phyloP scores from a whole-genome alignment of 257 asterid genomes.

The Lithospermum erythrorhizon region DNA sequence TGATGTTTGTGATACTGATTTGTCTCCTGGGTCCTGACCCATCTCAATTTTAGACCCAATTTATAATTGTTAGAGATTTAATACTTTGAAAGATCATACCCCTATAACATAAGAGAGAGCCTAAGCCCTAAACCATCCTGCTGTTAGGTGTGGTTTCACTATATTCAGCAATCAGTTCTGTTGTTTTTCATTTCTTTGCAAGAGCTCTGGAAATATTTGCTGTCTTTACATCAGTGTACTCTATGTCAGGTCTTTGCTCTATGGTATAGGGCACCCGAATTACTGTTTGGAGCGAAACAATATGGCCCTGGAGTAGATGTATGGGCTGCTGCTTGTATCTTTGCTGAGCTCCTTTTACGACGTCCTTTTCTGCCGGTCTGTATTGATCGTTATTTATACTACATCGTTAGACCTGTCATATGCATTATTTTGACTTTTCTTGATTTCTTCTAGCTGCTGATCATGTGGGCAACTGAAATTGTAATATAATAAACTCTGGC shows the following conservation, averaged over 20 bases:
- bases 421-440: not conserved
- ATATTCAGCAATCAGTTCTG: not conserved
- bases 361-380: constrained; percentile 90
- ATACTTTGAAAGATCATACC: not conserved
- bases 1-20: too few relatives aligned
- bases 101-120: not conserved
- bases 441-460: not conserved
- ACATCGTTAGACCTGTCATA: not conserved
- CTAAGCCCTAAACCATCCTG: not conserved
- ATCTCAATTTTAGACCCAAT: too few relatives aligned
- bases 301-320: constrained; percentile 98
- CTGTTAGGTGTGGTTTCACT: not conserved
- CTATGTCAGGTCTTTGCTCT: constrained; percentile 81
- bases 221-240: not conserved
- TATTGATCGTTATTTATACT: constrained; percentile 7
- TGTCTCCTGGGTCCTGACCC: too few relatives aligned
- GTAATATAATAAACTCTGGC: too few relatives aligned
- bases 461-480: too few relatives aligned
- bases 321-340: constrained; percentile 99
- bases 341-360: constrained; percentile 88
- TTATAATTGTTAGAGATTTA: not conserved
- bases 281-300: constrained; percentile 94
- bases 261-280: constrained; percentile 98
- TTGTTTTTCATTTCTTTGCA: not conserved
- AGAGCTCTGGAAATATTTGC: not conserved